These are phyloP conservation scores for Dendrobium chrysotoxum DNA, from an alignment of 106 monocot genomes.

Conservation along the genomic window DNA sequence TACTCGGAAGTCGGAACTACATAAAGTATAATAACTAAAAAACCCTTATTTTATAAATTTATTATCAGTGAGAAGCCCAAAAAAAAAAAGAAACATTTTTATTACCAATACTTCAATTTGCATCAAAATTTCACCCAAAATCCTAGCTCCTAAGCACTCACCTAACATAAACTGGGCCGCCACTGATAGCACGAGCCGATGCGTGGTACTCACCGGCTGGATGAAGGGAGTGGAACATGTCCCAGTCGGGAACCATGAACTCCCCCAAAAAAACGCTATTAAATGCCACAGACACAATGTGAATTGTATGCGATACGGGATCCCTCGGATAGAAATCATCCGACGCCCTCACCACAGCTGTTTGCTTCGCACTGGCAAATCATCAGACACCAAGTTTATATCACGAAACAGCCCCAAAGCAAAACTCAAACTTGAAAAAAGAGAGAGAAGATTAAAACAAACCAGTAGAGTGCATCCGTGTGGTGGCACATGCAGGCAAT, in stretches of 20 bases:
- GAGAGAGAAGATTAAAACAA: neutral
- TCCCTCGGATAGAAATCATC: constrained; percentile 98
- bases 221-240: constrained; percentile 95
- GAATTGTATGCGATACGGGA: constrained; percentile 86
- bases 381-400: neutral
- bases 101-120: neutral
- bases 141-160: neutral
- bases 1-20: no score
- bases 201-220: constrained; percentile 93
- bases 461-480: constrained; percentile 88
- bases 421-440: neutral
- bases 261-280: constrained; percentile 93
- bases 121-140: no score
- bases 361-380: constrained; percentile 68
- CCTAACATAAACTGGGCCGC: constrained; percentile 96
- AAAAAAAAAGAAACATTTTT: neutral
- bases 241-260: constrained; percentile 98
- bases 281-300: constrained; percentile 86
- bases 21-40: no score
- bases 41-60: no score
- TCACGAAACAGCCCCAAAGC: neutral
- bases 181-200: constrained; percentile 90
- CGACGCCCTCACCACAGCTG: constrained; percentile 82
- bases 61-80: no score
- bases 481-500: constrained; percentile 98